Base-by-base conservation (phyloP, 2,329 filamentous ascomycete genomes). In the Septoria linicola region DNA sequence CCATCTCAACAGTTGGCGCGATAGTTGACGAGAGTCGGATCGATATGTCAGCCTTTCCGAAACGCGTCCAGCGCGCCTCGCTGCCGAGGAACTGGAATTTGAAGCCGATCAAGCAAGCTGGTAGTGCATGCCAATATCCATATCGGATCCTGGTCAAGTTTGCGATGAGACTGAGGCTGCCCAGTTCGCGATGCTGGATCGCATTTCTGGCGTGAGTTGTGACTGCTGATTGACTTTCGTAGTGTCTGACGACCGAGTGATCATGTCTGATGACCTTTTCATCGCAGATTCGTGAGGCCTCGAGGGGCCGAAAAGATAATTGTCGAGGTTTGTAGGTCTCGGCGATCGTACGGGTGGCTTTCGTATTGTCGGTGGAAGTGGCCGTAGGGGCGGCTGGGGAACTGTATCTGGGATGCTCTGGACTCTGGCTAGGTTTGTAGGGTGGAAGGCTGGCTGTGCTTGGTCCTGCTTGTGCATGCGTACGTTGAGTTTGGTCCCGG, bases 201-300 rank as follows among this genome's bases (percentile, higher is more conserved):
- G 41, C 21, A 20, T 30, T 51, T 21, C 7, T 35, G 19, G 41
- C 37, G 39, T 3, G 32, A 19, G 25, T 13, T 2, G 32, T 35
- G 36, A 25, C 14, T 16, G 19, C n/a, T 25, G 37, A 41, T 20
- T 51, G 32, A 41, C 41, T 36, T 37, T 52, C 55, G 44, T 39
- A 50, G 42, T 57, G 54, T 13, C 41, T 30, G n/a, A 31, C 27
- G 39, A 57, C 32, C 41, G 40, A 40, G 39, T 47, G 44, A 31
- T 45, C 35, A 39, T 54, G 49, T 27, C 30, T 27, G 31, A 59
- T 40, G 27, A 57, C 27, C 30, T 57, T 54, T 25, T 59, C 56
- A 49, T 57, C 51, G 39, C 53, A 37, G 39, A 48, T 52, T 49
- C 21, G 25, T 32, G 23, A n/a, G 13, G 14, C 5, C n/a, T 37